A percentile compares a stretch with the other conserved stretches of the same genome.
phyloP scores from a whole-genome alignment of 2,329 filamentous ascomycete species.

The Thielaviopsis ethacetica region DNA sequence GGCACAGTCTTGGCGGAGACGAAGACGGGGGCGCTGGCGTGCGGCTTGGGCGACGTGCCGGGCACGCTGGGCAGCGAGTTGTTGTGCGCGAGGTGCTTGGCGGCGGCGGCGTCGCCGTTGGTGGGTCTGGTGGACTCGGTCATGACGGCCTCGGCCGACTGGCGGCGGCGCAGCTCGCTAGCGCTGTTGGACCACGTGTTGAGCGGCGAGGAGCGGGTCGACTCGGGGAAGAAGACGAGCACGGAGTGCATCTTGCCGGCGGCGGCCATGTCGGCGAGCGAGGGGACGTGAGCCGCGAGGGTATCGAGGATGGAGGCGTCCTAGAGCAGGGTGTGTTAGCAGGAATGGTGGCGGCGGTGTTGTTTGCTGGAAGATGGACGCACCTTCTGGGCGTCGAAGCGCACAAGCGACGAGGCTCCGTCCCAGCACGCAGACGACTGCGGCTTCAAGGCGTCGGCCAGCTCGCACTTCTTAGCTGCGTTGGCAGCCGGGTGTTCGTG shows the following conservation, averaged over 20 bases:
- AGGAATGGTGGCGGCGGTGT: too few species aligned
- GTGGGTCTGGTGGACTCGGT: slow-evolving; percentile 11
- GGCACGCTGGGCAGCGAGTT: not conserved
- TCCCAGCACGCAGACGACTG: slow-evolving; percentile 29
- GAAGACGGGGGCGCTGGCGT: slow-evolving; percentile 15
- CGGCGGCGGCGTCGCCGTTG: slow-evolving; percentile 8
- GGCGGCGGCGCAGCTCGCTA: slow-evolving; percentile 30
- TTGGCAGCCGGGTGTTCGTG: slow-evolving; percentile 25
- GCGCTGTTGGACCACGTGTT: slow-evolving; percentile 25
- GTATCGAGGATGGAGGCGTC: slow-evolving; percentile 25
- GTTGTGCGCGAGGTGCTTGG: slow-evolving; percentile 7
- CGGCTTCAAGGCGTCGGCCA: slow-evolving; percentile 26
- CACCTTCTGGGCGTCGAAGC: slow-evolving; percentile 30
- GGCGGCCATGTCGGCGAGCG: slow-evolving; percentile 29
- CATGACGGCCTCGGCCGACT: slow-evolving; percentile 17
- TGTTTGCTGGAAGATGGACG: not conserved
- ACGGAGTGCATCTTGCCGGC: slow-evolving; percentile 38
- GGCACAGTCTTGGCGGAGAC: slow-evolving; percentile 33
- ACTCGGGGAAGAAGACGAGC: slow-evolving; percentile 36
- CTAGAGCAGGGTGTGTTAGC: slow-evolving; percentile 17
- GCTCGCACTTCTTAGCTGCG: slow-evolving; percentile 24
- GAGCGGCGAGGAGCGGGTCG: slow-evolving; percentile 22
- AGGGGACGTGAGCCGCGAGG: slow-evolving; percentile 27
- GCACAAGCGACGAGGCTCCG: slow-evolving; percentile 25
- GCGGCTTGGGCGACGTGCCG: slow-evolving; percentile 9